phyloP scores from a whole-genome alignment of 2,329 filamentous ascomycete genomes.

The Arthrobotrys musiformis region DNA sequence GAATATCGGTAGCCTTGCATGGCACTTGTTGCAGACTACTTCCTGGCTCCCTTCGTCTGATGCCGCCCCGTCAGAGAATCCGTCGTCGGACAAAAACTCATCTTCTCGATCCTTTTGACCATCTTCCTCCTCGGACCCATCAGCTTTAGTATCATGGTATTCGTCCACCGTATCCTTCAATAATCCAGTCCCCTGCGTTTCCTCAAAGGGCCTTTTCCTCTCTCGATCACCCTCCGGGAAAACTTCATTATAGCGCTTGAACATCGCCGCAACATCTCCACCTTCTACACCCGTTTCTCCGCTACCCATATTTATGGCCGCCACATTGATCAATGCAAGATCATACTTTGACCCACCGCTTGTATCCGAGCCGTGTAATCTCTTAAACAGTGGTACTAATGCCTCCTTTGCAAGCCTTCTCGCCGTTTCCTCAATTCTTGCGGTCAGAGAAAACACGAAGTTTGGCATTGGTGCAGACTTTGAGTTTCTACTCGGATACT shows the following conservation, averaged over 20 bases:
- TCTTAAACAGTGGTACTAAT: constrained; percentile 77
- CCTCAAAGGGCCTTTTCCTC: constrained; percentile 14
- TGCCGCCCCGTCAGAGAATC: constrained; percentile 61
- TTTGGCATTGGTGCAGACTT: constrained; percentile 77
- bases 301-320: constrained; percentile 82
- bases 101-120: constrained; percentile 58
- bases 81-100: constrained; percentile 60
- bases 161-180: constrained; percentile 50
- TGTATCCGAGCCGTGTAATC: constrained; percentile 73
- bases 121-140: constrained; percentile 57
- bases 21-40: constrained; percentile 64
- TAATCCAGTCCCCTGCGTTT: constrained; percentile 32
- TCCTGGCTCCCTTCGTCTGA: constrained; percentile 57
- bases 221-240: constrained; percentile 60
- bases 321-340: constrained; percentile 84
- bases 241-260: constrained; percentile 68
- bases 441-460: constrained; percentile 75
- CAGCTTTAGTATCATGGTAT: constrained; percentile 43
- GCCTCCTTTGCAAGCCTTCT: constrained; percentile 76
- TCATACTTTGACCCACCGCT: constrained; percentile 72
- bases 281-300: constrained; percentile 70
- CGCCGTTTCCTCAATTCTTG: constrained; percentile 71
- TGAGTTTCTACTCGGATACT: constrained; percentile 74
- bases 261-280: constrained; percentile 75
- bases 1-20: constrained; percentile 66